Evolutionary conservation across 768 basidiomycete species (phyloP), one percentile per base, ranked within the genome.

Genomic region (Boletus tylopilopsis): DNA sequence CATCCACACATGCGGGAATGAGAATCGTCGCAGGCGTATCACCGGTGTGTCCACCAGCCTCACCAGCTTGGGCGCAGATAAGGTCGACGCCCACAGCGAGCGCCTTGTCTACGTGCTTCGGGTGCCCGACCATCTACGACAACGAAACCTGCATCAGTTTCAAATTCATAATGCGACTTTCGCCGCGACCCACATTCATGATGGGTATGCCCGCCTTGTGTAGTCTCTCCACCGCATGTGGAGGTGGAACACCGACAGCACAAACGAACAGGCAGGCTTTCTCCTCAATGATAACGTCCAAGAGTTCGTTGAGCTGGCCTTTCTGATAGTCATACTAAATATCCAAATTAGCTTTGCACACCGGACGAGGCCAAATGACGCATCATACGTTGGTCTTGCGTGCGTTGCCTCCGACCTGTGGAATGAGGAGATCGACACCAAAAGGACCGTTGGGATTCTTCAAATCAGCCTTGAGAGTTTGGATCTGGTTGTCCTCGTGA

Each of bases 31-130:
- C 85, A 2, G 93, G 80, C 9, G 85, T 81, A 54, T 89, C 84
- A 21, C 94, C 94, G 0, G 94, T 95, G 74, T 85, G 83, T 13
- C 90, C 90, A 45, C 92, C 91, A 32, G 89, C 94, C 70, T 96
- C 94, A 22, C 91, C 90, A 2, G 87, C 93, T 70, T 95, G 93
- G 4, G 92, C 92, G 60, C 94, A 96, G 64, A 97, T 94, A 52
- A 97, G 73, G 62, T 97, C 94, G 27, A 90, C 87, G 30, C 94
- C 94, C 30, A 76, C 85, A 4, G 78, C 88, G 27, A 95, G 78
- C 8, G 90, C 90, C 66, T 88, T 90, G 40, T 72, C 55, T 38
- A 88, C 88, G 65, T 93, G 90, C 64, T 93, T 95, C 12, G 93
- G 92, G 63, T 93, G 90, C n/a, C 94, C 94, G 50, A 95, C 86